Evolutionary conservation across 768 basidiomycete species (phyloP).

Genomic region (Ramaria rubella): DNA sequence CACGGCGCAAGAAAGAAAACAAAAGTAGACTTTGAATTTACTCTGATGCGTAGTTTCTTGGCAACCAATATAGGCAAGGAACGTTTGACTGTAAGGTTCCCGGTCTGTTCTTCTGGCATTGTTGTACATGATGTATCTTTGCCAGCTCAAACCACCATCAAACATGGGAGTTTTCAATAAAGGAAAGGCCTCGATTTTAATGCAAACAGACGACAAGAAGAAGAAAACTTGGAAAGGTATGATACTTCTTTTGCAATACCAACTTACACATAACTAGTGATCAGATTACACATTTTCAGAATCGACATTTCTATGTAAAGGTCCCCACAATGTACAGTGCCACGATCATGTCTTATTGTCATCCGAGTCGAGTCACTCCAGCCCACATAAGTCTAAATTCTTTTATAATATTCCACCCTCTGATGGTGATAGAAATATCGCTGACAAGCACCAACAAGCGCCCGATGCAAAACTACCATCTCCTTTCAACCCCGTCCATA

Average conservation of each 20-base stretch:
- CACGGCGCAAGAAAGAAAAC: constrained; percentile 17
- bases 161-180: constrained; percentile 55
- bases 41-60: constrained; percentile 62
- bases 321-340: neutral
- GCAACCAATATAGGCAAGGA: constrained; percentile 56
- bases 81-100: constrained; percentile 49
- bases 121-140: neutral
- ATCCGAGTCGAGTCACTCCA: neutral
- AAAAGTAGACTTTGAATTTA: constrained; percentile 43
- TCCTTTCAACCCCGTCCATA: neutral
- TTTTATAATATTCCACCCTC: neutral
- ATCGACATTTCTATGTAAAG: constrained; percentile 33
- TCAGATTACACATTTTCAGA: constrained; percentile 37
- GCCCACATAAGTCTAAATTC: constrained; percentile 3
- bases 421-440: neutral
- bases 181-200: constrained; percentile 53
- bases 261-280: neutral
- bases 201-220: constrained; percentile 22
- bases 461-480: neutral
- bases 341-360: neutral
- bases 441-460: neutral
- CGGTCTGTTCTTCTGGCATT: neutral
- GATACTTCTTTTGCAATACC: neutral
- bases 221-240: constrained; percentile 26
- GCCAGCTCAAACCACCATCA: constrained; percentile 38